Percentiles rank a stretch among this genome's conserved stretches.
Evolutionary conservation across 2,329 filamentous ascomycete genomes (phyloP).

Genomic region (Ophiostoma sp.): DNA sequence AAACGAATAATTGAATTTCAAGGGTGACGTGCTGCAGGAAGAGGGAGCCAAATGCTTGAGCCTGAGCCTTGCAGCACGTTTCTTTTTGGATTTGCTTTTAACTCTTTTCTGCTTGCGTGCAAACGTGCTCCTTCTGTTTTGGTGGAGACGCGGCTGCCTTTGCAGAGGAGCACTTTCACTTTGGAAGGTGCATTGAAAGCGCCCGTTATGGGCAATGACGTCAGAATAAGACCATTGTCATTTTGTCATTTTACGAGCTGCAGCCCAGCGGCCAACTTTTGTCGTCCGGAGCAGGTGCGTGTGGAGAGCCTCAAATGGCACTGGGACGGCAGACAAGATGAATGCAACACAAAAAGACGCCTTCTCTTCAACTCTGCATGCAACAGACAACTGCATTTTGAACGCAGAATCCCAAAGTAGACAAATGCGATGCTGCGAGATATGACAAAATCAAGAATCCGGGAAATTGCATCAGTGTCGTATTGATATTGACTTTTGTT

Average conservation of each 20-base stretch:
- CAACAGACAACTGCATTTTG: neutral
- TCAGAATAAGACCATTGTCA: conserved; percentile 25
- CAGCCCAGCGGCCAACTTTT: conserved; percentile 11
- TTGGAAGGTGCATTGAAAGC: neutral
- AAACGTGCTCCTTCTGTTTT: neutral
- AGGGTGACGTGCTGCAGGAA: neutral
- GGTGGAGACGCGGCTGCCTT: conserved; percentile 9
- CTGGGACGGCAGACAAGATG: neutral
- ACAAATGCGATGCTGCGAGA: neutral
- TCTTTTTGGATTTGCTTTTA: neutral
- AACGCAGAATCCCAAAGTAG: neutral
- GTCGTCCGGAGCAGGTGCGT: neutral
- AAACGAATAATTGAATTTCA: neutral
- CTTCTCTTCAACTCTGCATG: neutral
- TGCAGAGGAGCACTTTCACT: neutral
- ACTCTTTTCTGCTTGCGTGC: neutral
- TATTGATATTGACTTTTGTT: neutral
- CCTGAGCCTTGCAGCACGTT: neutral
- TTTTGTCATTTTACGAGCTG: conserved; percentile 4
- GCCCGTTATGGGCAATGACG: conserved; percentile 18
- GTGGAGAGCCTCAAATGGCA: neutral
- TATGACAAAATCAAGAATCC: neutral
- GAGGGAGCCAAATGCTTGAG: neutral
- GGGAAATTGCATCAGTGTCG: neutral
- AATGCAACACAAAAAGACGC: neutral